phyloP scores from a whole-genome alignment of 1,284 basidiomycete genomes.

The Microbotryum saponariae region DNA sequence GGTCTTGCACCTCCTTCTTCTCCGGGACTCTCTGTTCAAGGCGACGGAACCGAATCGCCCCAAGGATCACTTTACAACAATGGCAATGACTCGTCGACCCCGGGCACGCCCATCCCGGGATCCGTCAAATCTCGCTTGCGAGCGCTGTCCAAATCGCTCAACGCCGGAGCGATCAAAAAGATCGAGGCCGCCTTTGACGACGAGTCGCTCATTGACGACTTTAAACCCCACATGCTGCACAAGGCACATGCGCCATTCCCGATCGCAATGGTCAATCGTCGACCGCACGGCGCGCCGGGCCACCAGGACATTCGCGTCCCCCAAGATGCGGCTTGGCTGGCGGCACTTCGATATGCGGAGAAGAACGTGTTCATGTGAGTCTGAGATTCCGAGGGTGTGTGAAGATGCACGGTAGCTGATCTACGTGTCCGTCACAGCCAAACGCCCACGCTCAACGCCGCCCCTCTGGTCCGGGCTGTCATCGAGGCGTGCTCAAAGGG shows the following conservation, averaged over 20 bases:
- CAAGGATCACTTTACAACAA: conserved; percentile 1
- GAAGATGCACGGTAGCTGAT: too few species aligned
- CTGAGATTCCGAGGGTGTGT: not conserved
- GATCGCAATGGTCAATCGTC: conserved; percentile 63
- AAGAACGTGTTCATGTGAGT: conserved; percentile 61
- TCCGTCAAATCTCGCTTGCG: conserved; percentile 14
- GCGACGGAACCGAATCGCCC: not conserved
- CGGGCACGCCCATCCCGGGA: conserved; percentile 14
- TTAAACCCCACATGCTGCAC: conserved; percentile 54
- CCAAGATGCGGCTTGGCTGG: conserved; percentile 69
- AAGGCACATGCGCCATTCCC: conserved; percentile 49
- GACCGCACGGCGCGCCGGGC: conserved; percentile 55
- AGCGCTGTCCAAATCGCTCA: conserved; percentile 32
- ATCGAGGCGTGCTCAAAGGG: conserved; percentile 56
- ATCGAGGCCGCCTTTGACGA: conserved; percentile 47
- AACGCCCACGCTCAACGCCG: conserved; percentile 67
- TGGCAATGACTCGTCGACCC: conserved; percentile 4
- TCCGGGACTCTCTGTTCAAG: too few species aligned
- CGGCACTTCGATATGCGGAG: conserved; percentile 59
- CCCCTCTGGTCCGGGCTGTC: conserved; percentile 57
- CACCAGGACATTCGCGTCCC: conserved; percentile 55
- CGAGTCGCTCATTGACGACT: conserved; percentile 46
- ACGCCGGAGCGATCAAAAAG: conserved; percentile 46
- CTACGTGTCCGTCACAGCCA: conserved; percentile 45
- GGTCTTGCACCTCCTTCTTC: too few species aligned